Base-by-base conservation (phyloP, 1,139 yeast species). In the Ogataea hybrid region DNA sequence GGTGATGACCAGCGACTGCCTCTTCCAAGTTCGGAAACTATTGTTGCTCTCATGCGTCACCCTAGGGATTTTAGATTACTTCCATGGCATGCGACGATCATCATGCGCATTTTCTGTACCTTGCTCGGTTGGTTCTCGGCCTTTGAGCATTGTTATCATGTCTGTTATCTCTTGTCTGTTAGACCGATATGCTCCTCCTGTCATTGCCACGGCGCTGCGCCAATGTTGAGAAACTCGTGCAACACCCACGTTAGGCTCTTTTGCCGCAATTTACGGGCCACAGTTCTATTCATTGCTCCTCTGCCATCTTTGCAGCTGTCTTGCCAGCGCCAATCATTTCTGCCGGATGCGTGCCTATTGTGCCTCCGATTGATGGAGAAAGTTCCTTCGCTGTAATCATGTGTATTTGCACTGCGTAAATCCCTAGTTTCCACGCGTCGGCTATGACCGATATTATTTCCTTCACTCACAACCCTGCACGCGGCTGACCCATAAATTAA, bases 51-150 rank as follows among this genome's bases (percentile, higher is more conserved):
- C 25, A 25, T 34, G 37, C 37, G 18, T 15, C 11, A 18, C 14
- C 5, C n/a, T 11, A 5, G 12, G 11, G 18, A 28, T 18, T 36
- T 27, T 27, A 15, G 15, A 18, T 21, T 27, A 25, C 37, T 38
- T 38, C 41, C 21, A 31, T 23, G 32, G 41, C 41, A 38, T 38
- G 37, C 36, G 41, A 7, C 32, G 20, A 25, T 32, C 28, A 22
- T 5, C 12, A 7, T 32, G 25, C 35, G 31, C 18, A 28, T 15
- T 15, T 16, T 15, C 20, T 28, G 31, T 15, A 9, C 30, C 6
- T 16, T 6, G 31, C 21, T 28, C 21, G 31, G 21, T 15, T 20
- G 7, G 6, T 11, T n/a, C 22, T 30, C 23, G 32, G 22, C 32
- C 21, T 17, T 20, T n/a, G 9, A 8, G n/a, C 21, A 28, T 14